Base-by-base conservation (phyloP, 768 basidiomycete species). In the Amyloporia xantha region DNA sequence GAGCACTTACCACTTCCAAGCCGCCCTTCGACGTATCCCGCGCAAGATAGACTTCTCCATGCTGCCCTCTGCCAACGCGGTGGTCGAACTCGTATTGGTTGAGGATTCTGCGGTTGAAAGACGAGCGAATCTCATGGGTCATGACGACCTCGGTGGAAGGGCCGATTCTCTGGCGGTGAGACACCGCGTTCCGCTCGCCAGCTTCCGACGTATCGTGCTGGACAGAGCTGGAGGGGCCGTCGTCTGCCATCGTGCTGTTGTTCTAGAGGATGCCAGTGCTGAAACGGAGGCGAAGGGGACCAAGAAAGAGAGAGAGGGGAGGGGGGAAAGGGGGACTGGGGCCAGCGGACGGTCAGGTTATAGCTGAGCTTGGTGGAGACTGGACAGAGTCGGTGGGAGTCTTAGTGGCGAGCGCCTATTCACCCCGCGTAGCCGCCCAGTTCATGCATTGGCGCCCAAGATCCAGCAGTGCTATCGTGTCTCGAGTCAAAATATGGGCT, bases 21-120 rank as follows among this genome's bases (percentile, higher is more conserved):
- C 65, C 72, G 59, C 58, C 62, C 56, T 56, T 57, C 41, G 33
- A 68, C 62, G 66, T 72, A 66, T 79, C 77, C 62, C 60, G 75
- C 27, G 88, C 90, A 3, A 86, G 71, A 67, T 81, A 87, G 52
- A 97, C 94, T 60, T 86, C 81, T 41, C 94, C 94, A 61, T 96
- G 93, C 62, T 91, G 88, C 11, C 94, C 94, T 50, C 77, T 79
- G 19, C 94, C 94, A 19, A 96, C 82, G 59, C 78, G 78, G 48
- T 76, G 73, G 46, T 82, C 72, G 49, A 92, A 80, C 41, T 82
- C 71, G 65, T 95, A 97, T 66, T 94, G 88, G 71, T 97, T 97
- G 56, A 96, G 66, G 69, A 83, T 78, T 56, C 50, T 56, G 19
- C 55, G 53, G n/a, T 37, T 72, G 60, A 44, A 77, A 64, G 40